phyloP scores from a whole-genome alignment of 306 rosid genomes.

The Cucurbita argyrosperma region DNA sequence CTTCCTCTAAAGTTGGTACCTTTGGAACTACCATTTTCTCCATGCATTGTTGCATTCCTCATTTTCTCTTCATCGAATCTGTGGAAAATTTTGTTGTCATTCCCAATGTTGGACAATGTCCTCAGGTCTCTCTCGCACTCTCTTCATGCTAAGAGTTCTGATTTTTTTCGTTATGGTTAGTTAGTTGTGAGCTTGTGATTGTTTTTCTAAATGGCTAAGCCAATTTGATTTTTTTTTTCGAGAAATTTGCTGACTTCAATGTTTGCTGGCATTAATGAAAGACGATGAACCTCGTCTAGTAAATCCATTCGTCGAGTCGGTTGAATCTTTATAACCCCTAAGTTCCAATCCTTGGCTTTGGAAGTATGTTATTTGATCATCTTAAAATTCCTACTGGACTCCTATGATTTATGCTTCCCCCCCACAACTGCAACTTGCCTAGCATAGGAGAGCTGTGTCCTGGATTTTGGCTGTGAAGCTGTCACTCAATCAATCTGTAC shows the following conservation, averaged over 20 bases:
- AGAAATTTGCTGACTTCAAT: neutral
- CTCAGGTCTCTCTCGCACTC: constrained; percentile 48
- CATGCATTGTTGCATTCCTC: neutral
- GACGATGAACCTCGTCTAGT: constrained; percentile 91
- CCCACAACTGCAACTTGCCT: neutral
- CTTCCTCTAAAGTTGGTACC: constrained; percentile 4
- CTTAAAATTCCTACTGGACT: neutral
- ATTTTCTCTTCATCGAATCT: constrained; percentile 26
- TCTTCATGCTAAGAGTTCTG: neutral
- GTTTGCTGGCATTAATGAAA: constrained; percentile 22
- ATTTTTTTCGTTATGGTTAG: neutral
- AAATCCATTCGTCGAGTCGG: constrained; percentile 69
- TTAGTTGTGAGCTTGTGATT: neutral
- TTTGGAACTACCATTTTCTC: neutral
- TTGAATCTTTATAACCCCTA: neutral
- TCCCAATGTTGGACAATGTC: constrained; percentile 95
- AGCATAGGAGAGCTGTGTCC: neutral
- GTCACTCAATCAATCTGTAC: neutral
- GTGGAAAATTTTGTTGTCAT: constrained; percentile 78
- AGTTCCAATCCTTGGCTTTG: neutral
- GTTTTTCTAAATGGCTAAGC: neutral
- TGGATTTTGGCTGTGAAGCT: neutral
- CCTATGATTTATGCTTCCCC: neutral
- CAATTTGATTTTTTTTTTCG: neutral
- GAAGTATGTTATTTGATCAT: neutral